These are phyloP conservation scores for Aspergillus amoenus DNA, from an alignment of 2,329 filamentous ascomycete genomes.

Conservation along the genomic window DNA sequence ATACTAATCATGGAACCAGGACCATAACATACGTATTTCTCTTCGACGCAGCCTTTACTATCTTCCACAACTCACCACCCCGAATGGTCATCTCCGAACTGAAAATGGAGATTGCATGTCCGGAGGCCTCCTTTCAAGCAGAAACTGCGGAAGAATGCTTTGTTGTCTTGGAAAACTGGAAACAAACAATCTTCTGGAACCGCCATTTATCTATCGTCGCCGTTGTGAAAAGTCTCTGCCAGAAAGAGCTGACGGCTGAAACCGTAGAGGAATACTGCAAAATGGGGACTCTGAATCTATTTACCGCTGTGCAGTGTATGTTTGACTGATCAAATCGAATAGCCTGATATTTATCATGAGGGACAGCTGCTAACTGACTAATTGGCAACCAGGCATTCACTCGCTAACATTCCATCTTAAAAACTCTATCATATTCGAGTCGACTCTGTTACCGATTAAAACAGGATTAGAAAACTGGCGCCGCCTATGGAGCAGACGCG, in stretches of 20 bases:
- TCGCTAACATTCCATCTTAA: constrained; percentile 24
- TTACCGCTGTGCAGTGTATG: constrained; percentile 25
- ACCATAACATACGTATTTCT: constrained; percentile 28
- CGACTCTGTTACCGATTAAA: constrained; percentile 21
- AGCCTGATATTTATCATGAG: no score
- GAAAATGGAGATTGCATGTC: constrained; percentile 25
- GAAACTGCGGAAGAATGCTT: constrained; percentile 22
- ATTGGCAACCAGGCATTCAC: constrained; percentile 16
- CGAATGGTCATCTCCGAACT: constrained; percentile 27
- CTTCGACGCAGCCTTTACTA: constrained; percentile 29
- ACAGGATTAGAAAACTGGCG: constrained; percentile 29
- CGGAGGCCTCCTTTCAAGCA: constrained; percentile 30
- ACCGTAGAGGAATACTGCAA: constrained; percentile 15
- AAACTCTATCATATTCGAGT: constrained; percentile 26
- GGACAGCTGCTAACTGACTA: not conserved
- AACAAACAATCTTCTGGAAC: constrained; percentile 19
- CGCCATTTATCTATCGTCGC: constrained; percentile 16
- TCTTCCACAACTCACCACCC: constrained; percentile 30
- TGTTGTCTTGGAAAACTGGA: constrained; percentile 18
- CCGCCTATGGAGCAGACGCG: constrained; percentile 23
- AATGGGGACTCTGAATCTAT: constrained; percentile 26
- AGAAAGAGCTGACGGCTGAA: constrained; percentile 13
- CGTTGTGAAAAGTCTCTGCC: constrained; percentile 22
- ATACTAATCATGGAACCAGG: constrained; percentile 6
- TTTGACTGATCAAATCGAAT: not conserved